Conservation (phyloP, 148 eudicot species). For the Chenopodium quinoa region DNA sequence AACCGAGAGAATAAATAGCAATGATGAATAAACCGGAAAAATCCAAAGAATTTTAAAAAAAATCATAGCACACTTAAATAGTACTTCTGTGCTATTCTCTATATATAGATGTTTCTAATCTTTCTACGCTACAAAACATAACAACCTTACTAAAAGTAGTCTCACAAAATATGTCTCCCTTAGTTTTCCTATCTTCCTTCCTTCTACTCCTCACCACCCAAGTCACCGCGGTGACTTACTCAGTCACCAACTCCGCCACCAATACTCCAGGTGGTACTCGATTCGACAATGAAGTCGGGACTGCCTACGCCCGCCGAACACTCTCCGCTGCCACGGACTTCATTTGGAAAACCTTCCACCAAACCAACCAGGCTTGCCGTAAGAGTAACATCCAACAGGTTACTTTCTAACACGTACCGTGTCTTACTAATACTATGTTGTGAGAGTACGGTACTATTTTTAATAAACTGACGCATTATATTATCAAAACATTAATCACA, state of each 20-base stretch:
- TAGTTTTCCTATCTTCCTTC: constrained; percentile 1
- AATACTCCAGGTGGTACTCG: constrained; percentile 40
- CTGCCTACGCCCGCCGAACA: constrained; percentile 26
- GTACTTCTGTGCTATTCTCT: too few relatives aligned
- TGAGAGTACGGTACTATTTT: too few relatives aligned
- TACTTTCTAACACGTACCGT: too few relatives aligned
- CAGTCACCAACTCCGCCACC: constrained; percentile 32
- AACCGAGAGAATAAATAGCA: too few relatives aligned
- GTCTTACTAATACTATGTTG: too few relatives aligned
- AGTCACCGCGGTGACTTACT: constrained; percentile 32
- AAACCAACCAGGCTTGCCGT: constrained; percentile 23
- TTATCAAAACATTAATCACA: too few relatives aligned
- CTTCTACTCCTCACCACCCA: constrained; percentile 6
- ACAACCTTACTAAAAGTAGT: neutral
- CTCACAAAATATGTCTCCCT: constrained; percentile 3
- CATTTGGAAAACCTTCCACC: constrained; percentile 50
- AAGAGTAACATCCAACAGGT: constrained; percentile 28
- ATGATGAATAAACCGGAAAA: too few relatives aligned
- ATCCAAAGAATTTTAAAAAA: too few relatives aligned
- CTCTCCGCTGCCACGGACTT: constrained; percentile 33
- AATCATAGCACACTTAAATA: too few relatives aligned
- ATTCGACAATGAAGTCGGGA: constrained; percentile 37
- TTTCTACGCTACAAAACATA: neutral
- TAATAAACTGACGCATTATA: too few relatives aligned
- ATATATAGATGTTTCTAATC: too few relatives aligned